Conservation (phyloP, 1,284 basidiomycete species). For the Apiotrichum gamsii region DNA sequence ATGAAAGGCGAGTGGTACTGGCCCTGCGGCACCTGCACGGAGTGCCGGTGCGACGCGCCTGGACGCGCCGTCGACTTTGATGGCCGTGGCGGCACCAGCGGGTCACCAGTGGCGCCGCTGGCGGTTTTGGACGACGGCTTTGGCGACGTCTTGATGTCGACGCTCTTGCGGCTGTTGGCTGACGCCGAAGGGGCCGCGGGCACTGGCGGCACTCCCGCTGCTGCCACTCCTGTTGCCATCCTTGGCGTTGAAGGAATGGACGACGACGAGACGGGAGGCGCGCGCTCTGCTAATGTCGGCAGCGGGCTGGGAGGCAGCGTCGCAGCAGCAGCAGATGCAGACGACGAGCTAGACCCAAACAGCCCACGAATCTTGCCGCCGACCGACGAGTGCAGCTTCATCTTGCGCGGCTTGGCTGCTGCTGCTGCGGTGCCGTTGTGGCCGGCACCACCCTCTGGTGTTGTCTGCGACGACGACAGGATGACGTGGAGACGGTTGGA, state of each 20-base stretch:
- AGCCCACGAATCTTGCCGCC: conserved; percentile 38
- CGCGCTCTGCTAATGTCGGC: conserved; percentile 10
- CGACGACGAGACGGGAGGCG: conserved; percentile 17
- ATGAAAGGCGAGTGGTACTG: conserved; percentile 29
- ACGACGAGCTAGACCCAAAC: conserved; percentile 27
- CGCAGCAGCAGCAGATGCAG: too few relatives aligned
- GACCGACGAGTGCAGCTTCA: conserved; percentile 33
- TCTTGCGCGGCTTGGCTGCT: conserved; percentile 27
- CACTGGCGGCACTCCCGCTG: too few relatives aligned
- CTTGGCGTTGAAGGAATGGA: neutral
- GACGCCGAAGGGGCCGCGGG: too few relatives aligned
- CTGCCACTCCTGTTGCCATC: neutral
- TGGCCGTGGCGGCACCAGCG: neutral
- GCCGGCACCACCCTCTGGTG: too few relatives aligned
- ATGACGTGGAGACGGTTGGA: neutral
- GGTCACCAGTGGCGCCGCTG: too few relatives aligned
- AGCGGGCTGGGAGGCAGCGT: neutral
- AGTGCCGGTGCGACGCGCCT: conserved; percentile 14
- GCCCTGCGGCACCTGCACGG: conserved; percentile 17
- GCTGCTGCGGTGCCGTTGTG: too few relatives aligned
- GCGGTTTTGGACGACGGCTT: too few relatives aligned
- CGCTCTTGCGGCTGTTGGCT: too few relatives aligned
- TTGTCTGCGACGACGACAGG: neutral
- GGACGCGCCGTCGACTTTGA: too few relatives aligned
- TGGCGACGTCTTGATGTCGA: neutral